Evolutionary conservation across 164 flowering plant genomes (phyloP).

Genomic region (Warburgia ugandensis): DNA sequence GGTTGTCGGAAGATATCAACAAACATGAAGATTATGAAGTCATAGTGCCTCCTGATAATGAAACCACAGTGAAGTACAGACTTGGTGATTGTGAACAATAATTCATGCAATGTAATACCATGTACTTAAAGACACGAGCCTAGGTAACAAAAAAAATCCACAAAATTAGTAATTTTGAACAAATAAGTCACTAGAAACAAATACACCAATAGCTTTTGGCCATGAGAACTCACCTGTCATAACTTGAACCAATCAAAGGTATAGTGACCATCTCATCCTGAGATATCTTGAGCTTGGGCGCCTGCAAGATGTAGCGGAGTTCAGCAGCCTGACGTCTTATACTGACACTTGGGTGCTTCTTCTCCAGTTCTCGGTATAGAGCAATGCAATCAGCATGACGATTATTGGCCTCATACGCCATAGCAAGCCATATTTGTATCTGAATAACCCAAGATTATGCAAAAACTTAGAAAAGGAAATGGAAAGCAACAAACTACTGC

Average conservation of each 20-base stretch:
- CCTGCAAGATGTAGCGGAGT: slow-evolving; percentile 85
- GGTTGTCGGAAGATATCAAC: too few relatives aligned
- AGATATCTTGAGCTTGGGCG: slow-evolving; percentile 90
- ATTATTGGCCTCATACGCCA: slow-evolving; percentile 96
- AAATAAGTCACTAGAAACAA: neutral
- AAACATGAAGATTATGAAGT: too few relatives aligned
- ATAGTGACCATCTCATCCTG: slow-evolving; percentile 95
- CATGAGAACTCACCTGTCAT: slow-evolving; percentile 59
- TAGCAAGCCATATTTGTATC: slow-evolving; percentile 99
- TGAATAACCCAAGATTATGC: slow-evolving; percentile 15
- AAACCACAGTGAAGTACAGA: too few relatives aligned
- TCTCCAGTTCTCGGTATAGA: slow-evolving; percentile 70
- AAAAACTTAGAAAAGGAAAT: neutral
- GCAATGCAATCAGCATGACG: slow-evolving; percentile 85
- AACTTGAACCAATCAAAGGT: slow-evolving; percentile 77
- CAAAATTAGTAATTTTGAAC: too few relatives aligned
- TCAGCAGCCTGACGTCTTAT: slow-evolving; percentile 89
- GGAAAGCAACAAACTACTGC: neutral
- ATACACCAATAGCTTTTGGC: neutral
- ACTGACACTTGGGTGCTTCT: slow-evolving; percentile 57
- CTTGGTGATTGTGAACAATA: too few relatives aligned
- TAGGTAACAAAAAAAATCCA: too few relatives aligned
- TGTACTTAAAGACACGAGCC: too few relatives aligned
- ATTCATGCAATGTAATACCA: too few relatives aligned
- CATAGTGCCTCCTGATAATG: too few relatives aligned